phyloP scores from a whole-genome alignment of 2,329 filamentous ascomycete genomes.

The Rhinocladiella mackenziei region DNA sequence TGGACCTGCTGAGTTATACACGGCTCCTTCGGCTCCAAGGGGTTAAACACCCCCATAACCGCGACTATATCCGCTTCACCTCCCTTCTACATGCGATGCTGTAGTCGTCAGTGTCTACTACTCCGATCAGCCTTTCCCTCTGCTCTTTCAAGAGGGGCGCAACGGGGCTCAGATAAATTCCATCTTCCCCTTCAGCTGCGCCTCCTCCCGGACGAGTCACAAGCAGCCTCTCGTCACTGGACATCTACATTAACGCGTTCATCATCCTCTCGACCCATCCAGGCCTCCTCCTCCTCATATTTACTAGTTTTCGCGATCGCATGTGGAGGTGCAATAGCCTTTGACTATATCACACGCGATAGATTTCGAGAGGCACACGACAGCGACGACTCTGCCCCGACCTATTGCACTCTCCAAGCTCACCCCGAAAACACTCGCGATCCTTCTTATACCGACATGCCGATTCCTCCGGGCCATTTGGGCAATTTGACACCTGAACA shows the following conservation, averaged over 20 bases:
- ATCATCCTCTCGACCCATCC: conserved; percentile 1
- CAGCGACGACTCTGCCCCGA: conserved; percentile 22
- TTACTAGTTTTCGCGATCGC: conserved; percentile 17
- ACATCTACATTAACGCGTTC: neutral
- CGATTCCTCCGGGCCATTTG: conserved; percentile 62
- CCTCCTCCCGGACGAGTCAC: neutral
- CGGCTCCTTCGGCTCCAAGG: neutral
- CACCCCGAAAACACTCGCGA: conserved; percentile 11
- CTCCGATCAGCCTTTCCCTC: conserved; percentile 7
- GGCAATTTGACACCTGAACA: conserved; percentile 87
- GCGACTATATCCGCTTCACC: conserved; percentile 3
- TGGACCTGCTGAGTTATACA: neutral
- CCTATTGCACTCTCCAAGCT: conserved; percentile 35
- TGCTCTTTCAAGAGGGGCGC: conserved; percentile 3
- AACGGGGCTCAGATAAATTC: neutral
- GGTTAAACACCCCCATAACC: conserved; percentile 2
- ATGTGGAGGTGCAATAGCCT: conserved; percentile 16
- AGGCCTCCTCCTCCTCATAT: conserved; percentile 23
- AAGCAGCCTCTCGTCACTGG: neutral
- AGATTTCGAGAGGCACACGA: conserved; percentile 13
- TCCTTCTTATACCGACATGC: conserved; percentile 27
- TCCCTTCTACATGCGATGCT: conserved; percentile 20
- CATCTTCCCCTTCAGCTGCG: neutral
- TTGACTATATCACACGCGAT: conserved; percentile 17
- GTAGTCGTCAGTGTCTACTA: conserved; percentile 13